Evolutionary conservation across 164 flowering plant species (phyloP).

Genomic region (Stephania yunnanensis): DNA sequence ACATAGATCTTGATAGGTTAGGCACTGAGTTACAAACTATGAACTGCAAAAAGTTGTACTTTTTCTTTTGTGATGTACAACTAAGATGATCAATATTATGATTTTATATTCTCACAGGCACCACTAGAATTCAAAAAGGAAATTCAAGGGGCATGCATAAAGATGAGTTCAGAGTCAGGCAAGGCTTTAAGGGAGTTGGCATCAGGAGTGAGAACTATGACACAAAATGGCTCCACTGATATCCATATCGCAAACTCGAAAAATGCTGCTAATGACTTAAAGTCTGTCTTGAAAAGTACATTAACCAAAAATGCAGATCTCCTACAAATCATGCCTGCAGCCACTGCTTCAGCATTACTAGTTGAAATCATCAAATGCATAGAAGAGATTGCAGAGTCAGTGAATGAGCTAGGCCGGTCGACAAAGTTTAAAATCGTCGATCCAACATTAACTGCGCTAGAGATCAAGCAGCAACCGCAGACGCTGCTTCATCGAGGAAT

Average conservation of each 20-base stretch:
- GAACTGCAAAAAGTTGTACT: background rate
- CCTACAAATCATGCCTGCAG: slow-evolving; percentile 31
- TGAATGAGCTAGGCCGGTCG: slow-evolving; percentile 43
- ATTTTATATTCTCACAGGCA: slow-evolving; percentile 13
- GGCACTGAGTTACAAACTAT: background rate
- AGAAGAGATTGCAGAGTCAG: slow-evolving; percentile 38
- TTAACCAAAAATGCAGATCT: slow-evolving; percentile 28
- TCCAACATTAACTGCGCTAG: slow-evolving; percentile 7
- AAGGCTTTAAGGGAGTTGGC: slow-evolving; percentile 43
- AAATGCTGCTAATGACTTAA: slow-evolving; percentile 32
- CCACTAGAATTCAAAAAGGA: slow-evolving; percentile 29
- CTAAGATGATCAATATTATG: background rate
- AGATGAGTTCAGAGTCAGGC: slow-evolving; percentile 44
- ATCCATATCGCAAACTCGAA: slow-evolving; percentile 30
- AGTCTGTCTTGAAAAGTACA: slow-evolving; percentile 28
- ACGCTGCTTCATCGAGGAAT: slow-evolving; percentile 15
- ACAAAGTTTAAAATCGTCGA: slow-evolving; percentile 31
- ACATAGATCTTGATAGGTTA: background rate
- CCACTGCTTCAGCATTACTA: slow-evolving; percentile 46
- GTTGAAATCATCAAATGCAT: slow-evolving; percentile 43
- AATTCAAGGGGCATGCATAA: slow-evolving; percentile 40
- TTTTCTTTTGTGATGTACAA: background rate
- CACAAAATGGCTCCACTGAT: slow-evolving; percentile 16
- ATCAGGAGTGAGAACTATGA: slow-evolving; percentile 35
- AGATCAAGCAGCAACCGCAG: slow-evolving; percentile 14